Evolutionary conservation across 2,329 filamentous ascomycete species (phyloP), one percentile per base, ranked within the genome.

Genomic region (Aspergillus fijiensis): DNA sequence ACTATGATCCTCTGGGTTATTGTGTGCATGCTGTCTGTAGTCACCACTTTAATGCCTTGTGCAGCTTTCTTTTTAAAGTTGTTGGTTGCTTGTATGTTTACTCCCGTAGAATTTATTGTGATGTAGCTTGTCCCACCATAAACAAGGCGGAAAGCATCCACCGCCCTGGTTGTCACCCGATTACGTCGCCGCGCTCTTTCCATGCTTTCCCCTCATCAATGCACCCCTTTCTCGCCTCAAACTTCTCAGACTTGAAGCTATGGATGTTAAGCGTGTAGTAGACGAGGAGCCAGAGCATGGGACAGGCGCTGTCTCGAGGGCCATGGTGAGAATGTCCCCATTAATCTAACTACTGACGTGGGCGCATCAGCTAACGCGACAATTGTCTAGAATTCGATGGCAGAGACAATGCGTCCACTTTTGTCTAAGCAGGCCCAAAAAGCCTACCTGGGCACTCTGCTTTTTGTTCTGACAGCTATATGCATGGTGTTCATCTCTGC

Each of bases 381-480:
- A 50, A 62, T 48, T 48, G n/a, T 55, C 25, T 65, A 89, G 86
- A 79, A 82, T 67, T 75, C 80, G 60, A 69, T 85, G 60, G 76
- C 85, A 58, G 72, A 77, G 29, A 86, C 86, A 19, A 67, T 88
- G 63, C 82, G 79, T 62, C 72, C 83, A 65, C 78, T 83, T 58
- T 78, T 84, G 55, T 90, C 88, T 2, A 86, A 84, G 57, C 77
- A 83, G 33, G 86, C 88, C n/a, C 80, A 83, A 55, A 82, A 84
- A 67, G 84, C 86, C 31, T 91, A 90, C 71, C 73, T 91, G 51
- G 85, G 84, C 60, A 85, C 81, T 14, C 64, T 82, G 14, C 79
- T 89, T 25, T 77, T 87, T 64, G 70, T 83, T 50, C 65, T 77
- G 54, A 80, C 86, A 23, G 82, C 83, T 3, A 65, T 82, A 16